phyloP scores from a whole-genome alignment of 116 monocot species.

The Cymodocea nodosa region DNA sequence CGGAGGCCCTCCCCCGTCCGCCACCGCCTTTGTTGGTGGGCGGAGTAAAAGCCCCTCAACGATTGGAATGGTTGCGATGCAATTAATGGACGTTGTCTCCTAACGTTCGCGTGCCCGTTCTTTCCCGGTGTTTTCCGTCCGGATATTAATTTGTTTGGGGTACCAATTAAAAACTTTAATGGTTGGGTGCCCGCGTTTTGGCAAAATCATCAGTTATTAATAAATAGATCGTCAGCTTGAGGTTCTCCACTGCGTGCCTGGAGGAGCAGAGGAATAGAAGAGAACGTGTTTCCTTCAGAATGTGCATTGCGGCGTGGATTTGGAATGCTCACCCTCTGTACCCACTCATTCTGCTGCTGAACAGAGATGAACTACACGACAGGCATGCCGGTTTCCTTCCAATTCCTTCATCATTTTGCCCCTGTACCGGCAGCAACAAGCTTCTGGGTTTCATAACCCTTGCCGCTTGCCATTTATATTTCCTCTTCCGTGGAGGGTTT shows the following conservation, averaged over 20 bases:
- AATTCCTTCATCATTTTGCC: background rate
- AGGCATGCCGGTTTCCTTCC: constrained; percentile 16
- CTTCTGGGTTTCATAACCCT: too few species aligned
- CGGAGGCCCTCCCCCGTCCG: background rate
- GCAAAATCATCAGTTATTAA: background rate
- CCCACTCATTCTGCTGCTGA: constrained; percentile 42
- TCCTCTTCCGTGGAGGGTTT: background rate
- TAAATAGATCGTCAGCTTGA: background rate
- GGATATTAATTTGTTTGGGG: too few species aligned
- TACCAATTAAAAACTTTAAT: too few species aligned
- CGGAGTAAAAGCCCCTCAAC: too few species aligned
- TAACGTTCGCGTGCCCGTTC: too few species aligned
- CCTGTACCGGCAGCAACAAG: too few species aligned
- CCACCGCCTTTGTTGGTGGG: background rate
- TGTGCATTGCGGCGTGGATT: constrained; percentile 54
- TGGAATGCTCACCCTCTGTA: constrained; percentile 54
- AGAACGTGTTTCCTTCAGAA: background rate
- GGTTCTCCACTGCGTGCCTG: background rate
- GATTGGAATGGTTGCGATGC: too few species aligned
- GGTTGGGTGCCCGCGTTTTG: too few species aligned
- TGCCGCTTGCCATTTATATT: background rate
- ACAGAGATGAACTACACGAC: constrained; percentile 50
- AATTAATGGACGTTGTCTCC: too few species aligned
- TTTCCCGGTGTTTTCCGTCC: background rate
- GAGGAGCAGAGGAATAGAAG: background rate